A percentile compares a stretch with the other conserved stretches of the same genome.
These are phyloP conservation scores for Triadica sebifera DNA, from an alignment of 345 rosid genomes.

Conservation along the genomic window DNA sequence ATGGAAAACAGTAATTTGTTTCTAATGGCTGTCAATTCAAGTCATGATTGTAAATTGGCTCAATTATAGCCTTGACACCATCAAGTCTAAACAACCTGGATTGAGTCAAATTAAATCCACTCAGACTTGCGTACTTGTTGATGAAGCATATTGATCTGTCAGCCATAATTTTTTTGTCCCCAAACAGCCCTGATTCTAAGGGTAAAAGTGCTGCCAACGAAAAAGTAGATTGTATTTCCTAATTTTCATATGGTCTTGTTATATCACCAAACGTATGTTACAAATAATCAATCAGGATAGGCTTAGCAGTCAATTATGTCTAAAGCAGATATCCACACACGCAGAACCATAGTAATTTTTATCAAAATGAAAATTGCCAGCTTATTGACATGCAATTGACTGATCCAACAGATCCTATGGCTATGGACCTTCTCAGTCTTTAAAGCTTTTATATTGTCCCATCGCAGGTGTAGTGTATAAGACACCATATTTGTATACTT, in stretches of 20 bases:
- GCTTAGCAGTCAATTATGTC: too few relatives aligned
- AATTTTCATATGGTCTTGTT: neutral
- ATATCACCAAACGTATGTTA: neutral
- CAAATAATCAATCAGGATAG: too few relatives aligned
- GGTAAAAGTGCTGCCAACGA: neutral
- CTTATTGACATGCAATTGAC: too few relatives aligned
- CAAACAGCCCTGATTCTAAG: neutral
- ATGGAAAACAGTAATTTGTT: constrained; percentile 21
- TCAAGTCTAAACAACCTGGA: constrained; percentile 19
- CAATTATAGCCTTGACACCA: constrained; percentile 13
- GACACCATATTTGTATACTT: too few relatives aligned
- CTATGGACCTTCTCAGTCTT: too few relatives aligned
- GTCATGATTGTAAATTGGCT: constrained; percentile 25
- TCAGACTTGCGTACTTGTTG: neutral
- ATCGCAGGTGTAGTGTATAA: too few relatives aligned
- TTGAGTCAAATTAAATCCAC: constrained; percentile 14
- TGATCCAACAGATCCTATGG: too few relatives aligned
- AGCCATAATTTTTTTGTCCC: constrained; percentile 1
- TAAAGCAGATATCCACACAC: too few relatives aligned
- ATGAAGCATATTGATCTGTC: neutral
- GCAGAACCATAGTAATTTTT: too few relatives aligned
- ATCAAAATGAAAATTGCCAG: too few relatives aligned
- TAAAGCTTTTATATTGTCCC: too few relatives aligned
- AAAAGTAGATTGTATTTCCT: neutral
- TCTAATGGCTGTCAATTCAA: constrained; percentile 12